Evolutionary conservation across 306 rosid species (phyloP).

Genomic region (Inga oerstediana): DNA sequence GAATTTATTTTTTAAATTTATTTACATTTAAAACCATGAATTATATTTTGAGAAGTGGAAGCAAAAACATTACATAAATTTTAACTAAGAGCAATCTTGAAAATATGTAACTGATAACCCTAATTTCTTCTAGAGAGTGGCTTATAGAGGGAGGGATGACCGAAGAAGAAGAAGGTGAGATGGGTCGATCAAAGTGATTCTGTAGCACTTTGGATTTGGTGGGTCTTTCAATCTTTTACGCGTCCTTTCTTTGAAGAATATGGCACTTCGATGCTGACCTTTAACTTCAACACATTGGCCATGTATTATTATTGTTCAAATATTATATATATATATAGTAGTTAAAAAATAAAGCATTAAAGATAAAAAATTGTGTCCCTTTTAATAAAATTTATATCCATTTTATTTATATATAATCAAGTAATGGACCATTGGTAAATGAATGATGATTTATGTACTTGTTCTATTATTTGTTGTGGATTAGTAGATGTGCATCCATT

Average conservation of each 20-base stretch:
- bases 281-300: background rate
- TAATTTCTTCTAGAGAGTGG: too few species aligned
- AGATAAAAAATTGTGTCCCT: background rate
- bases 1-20: too few species aligned
- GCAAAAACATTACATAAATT: too few species aligned
- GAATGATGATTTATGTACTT: background rate
- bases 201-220: slow-evolving; percentile 24
- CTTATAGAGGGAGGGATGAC: too few species aligned
- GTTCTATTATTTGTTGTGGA: background rate
- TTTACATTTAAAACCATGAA: too few species aligned
- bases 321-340: too few species aligned
- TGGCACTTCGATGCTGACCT: slow-evolving; percentile 23
- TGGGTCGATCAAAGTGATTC: slow-evolving; percentile 48
- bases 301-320: background rate
- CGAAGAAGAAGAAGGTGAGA: slow-evolving; percentile 2
- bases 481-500: too few species aligned
- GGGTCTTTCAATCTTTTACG: slow-evolving; percentile 32
- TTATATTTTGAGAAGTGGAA: too few species aligned
- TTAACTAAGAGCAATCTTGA: too few species aligned
- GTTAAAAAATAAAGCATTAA: background rate
- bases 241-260: slow-evolving; percentile 27
- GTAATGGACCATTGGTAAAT: background rate
- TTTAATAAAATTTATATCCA: background rate
- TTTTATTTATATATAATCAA: too few species aligned
- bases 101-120: too few species aligned